Evolutionary conservation across 169 alveolate genomes (phyloP).

Genomic region (Cryptosporidium meleagridis): DNA sequence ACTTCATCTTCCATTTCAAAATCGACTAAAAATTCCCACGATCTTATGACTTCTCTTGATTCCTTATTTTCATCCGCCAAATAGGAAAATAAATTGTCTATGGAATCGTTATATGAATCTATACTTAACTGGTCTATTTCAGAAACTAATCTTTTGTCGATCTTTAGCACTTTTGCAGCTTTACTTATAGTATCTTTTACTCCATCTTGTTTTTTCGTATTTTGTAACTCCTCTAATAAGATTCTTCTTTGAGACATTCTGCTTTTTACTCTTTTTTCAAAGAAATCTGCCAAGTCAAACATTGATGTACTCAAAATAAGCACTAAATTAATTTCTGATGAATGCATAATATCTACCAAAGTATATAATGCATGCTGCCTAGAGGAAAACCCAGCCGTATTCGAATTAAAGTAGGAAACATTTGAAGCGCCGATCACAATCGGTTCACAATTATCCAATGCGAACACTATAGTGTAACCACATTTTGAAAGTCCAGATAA

Average conservation of each 20-base stretch:
- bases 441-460: constrained; percentile 57
- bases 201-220: not conserved
- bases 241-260: constrained; percentile 75
- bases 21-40: constrained; percentile 29
- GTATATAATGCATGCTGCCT: constrained; percentile 66
- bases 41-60: not conserved
- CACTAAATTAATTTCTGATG: constrained; percentile 35
- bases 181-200: not conserved
- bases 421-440: constrained; percentile 19
- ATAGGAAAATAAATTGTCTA: constrained; percentile 8
- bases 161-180: not conserved
- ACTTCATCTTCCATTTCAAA: constrained; percentile 26
- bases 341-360: constrained; percentile 69
- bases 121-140: not conserved
- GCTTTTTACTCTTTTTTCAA: constrained; percentile 67
- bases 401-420: constrained; percentile 4
- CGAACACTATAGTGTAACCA: constrained; percentile 31
- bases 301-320: constrained; percentile 57
- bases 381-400: not conserved
- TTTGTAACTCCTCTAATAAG: constrained; percentile 23
- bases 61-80: not conserved
- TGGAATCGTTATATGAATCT: constrained; percentile 33
- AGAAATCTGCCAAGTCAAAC: constrained; percentile 53
- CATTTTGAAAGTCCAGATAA: constrained; percentile 49
- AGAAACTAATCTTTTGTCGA: constrained; percentile 7